Evolutionary conservation across 2,329 filamentous ascomycete species (phyloP), one percentile per base, ranked within the genome.

Genomic region (Helminthosporium solani): DNA sequence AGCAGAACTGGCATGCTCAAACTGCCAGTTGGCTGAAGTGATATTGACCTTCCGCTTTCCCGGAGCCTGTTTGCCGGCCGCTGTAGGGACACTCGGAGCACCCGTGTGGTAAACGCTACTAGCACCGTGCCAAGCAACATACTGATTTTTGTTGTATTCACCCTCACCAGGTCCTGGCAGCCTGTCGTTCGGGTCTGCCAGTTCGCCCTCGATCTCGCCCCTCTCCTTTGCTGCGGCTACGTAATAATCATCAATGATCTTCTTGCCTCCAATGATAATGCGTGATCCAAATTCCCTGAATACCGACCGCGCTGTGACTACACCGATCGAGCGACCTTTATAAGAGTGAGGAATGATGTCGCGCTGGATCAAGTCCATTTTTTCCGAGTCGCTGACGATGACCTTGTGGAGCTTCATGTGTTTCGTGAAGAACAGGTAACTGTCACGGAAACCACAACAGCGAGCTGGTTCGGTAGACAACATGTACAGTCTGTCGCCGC

Each of bases 391-490:
- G 60, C 91, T 90, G 46, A 97, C 89, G 61, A 99, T 96, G 63
- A 99, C 96, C 76, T 99, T 99, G 81, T 90, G 94, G 12, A 99
- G 85, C 63, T 90, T 86, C 67, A 88, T 88, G 73, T 99, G 94
- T 73, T 97, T 99, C 54, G 94, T 95, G 78, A 99, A 99, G 79
- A 99, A 96, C 20, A 99, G 82, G 66, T 99, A 99, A 54, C 91
- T 96, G 77, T 99, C 94, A 57, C 94, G 82, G 78, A 99, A 99
- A 14, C 94, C 94, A 44, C 96, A 91, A 63, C 94, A 97, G 55
- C 94, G 87, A 19, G 94, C 94, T 4, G 94, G 95, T 67, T 99
- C 94, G 3, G 94, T 99, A 2, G 94, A 97, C 72, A 99, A 75
- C 94, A 99, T 99, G 81, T 99, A 99, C 9, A 95, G 83, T 45